phyloP scores from a whole-genome alignment of 345 rosid species.

The Mallotus nudiflorus region DNA sequence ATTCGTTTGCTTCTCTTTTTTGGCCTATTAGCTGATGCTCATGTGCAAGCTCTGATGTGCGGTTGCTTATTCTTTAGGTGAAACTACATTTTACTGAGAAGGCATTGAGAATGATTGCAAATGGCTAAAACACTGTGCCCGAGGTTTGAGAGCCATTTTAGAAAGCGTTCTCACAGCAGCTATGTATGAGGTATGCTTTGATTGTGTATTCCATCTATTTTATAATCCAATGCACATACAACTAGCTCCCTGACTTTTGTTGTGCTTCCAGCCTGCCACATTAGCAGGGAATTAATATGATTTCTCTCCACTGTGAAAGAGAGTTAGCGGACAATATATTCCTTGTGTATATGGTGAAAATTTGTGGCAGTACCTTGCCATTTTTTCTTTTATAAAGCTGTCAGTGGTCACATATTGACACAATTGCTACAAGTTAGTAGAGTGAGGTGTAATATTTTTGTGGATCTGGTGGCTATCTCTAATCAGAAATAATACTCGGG shows the following conservation, averaged over 20 bases:
- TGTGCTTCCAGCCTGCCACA: background rate
- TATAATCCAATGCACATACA: no score
- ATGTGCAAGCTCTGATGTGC: background rate
- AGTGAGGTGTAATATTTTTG: background rate
- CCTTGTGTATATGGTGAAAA: background rate
- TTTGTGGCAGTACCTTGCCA: background rate
- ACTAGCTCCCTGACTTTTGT: no score
- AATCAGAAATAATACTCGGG: background rate
- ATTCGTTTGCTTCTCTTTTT: background rate
- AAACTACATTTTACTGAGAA: constrained; percentile 72
- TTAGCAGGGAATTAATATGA: background rate
- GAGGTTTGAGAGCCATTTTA: constrained; percentile 83
- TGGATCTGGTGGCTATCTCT: background rate
- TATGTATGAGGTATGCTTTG: constrained; percentile 78
- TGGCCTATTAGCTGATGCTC: background rate
- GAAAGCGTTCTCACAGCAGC: constrained; percentile 89
- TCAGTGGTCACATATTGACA: background rate
- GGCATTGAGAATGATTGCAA: constrained; percentile 70
- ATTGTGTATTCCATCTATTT: no score
- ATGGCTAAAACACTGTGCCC: constrained; percentile 89
- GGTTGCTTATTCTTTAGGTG: constrained; percentile 49
- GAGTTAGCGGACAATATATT: background rate
- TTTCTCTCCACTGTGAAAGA: background rate
- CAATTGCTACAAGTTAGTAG: background rate
- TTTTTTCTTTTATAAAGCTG: background rate